A percentile compares a stretch with the other conserved stretches of the same genome.
These are phyloP conservation scores for Populus hybrid DNA, from an alignment of 441 rosid genomes.

Conservation along the genomic window DNA sequence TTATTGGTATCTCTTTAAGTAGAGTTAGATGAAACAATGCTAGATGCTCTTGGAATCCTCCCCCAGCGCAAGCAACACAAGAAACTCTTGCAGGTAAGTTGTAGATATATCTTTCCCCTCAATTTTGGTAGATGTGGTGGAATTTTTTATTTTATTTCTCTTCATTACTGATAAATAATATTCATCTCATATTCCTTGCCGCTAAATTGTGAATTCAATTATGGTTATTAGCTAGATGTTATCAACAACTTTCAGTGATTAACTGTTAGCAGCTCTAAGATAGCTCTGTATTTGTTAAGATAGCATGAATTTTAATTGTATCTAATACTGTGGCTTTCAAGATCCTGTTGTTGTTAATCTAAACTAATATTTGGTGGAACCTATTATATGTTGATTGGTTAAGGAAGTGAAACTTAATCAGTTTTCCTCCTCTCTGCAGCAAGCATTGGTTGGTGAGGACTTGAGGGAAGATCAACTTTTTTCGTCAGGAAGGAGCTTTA, in stretches of 20 bases:
- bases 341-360: neutral
- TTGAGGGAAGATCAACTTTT: conserved; percentile 77
- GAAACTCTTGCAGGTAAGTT: conserved; percentile 85
- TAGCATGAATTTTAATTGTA: neutral
- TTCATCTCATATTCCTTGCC: neutral
- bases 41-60: conserved; percentile 97
- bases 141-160: neutral
- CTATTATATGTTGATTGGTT: conserved; percentile 13
- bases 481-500: conserved; percentile 44
- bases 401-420: conserved; percentile 14
- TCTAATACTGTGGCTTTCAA: neutral
- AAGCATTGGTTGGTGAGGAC: conserved; percentile 84
- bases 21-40: conserved; percentile 98
- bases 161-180: neutral
- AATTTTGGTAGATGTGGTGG: neutral
- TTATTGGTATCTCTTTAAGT: conserved; percentile 32
- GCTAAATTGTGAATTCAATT: conserved; percentile 6
- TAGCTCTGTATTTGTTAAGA: neutral
- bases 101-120: conserved; percentile 16
- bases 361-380: neutral
- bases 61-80: conserved; percentile 98
- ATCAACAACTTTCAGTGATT: neutral
- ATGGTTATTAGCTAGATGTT: neutral
- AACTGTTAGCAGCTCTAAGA: neutral
- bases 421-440: conserved; percentile 39